Base-by-base conservation (phyloP, 768 basidiomycete species). In the Suillus sp. region DNA sequence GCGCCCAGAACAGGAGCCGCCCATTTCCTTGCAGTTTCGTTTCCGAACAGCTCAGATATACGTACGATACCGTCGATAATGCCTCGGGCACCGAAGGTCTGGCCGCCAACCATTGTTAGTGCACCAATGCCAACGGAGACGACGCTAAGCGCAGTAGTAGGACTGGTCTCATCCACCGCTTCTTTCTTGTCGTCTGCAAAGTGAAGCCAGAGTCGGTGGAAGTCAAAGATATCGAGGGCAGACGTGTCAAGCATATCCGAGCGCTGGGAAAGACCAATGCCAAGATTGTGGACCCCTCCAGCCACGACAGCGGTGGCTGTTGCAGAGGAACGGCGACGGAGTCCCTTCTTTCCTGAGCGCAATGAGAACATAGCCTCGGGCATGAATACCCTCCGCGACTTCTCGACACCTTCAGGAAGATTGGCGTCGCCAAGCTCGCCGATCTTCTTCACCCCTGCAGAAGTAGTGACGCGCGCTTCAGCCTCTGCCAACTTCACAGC, bases 321-420 rank as follows among this genome's bases (percentile, higher is more conserved):
- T 61, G 70, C n/a, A 66, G 70, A 42, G 68, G 67, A 72, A 14
- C 56, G 81, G 78, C 59, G 80, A 75, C 61, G 78, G 70, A 48
- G 74, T 62, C 77, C 71, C 67, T 71, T 82, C 65, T 82, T 75
- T 59, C 82, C 75, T 34, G 78, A 73, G 27, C 80, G 81, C 48
- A 83, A 76, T 61, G 85, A 86, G 79, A 99, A 99, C 97, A 99
- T 99, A 16, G 94, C 96, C 72, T 96, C 91, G n/a, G 96, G 93
- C 80, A 93, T 87, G 81, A 99, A 99, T 14, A 96, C 86, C 32
- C 93, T 83, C 62, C 86, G 83, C 56, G 86, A 86, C 45, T 93
- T 82, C 73, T 95, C 93, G 27, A 94, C 93, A 62, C 88, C 90
- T 58, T 83, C 83, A 1, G 91, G 92, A 18, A 99, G 84, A 76